Base-by-base conservation (phyloP, 140 eudicot genomes). In the Stevia rebaudiana region DNA sequence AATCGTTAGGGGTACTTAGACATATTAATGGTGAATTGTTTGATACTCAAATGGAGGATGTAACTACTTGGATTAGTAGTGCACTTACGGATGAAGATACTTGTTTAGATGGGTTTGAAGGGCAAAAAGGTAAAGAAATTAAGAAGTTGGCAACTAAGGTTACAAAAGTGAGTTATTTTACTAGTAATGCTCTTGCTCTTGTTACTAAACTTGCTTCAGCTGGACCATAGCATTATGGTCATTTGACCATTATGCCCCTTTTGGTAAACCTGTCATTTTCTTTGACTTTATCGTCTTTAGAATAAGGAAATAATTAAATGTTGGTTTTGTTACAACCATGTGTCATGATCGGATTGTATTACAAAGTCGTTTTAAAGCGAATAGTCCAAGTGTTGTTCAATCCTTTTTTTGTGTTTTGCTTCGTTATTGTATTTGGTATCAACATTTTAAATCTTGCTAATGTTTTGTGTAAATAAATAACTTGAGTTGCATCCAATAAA, bases 151-250 rank as follows among this genome's bases (percentile, higher is more conserved):
- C 58, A 42, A 54, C 40, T 19, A 73, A 69, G 71, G 95, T 91
- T 15, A 63, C 48, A 8, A 81, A 70, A 69, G 92, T 70, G 11
- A 62, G 69, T 67, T 77, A 61, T 39, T 22, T 87, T 57, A 91
- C 96, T 17, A 91, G 98, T 61, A 91, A 91, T 66, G 98, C 96
- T 46, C 80, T 91, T 37, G 98, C 96, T 53, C 83, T 91, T 40
- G 92, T 80, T 42, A 61, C 88, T 43, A 84, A 81, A 64, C 98
- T 91, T 52, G 95, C 95, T 22, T 84, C 95, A 3, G 54, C 85
- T 30, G 91, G 95, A 19, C 85, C 83, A 40, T 67, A 74, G 42
- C 25, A 8, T 40, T 28, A 55, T 37, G 24, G 36, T 52, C 40
- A 28, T 71, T 61, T 71, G 25, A 74, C 43, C 63, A 18, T 25